Conservation (phyloP, 495 filamentous ascomycete genomes). For the Penicillium cinerascens region DNA sequence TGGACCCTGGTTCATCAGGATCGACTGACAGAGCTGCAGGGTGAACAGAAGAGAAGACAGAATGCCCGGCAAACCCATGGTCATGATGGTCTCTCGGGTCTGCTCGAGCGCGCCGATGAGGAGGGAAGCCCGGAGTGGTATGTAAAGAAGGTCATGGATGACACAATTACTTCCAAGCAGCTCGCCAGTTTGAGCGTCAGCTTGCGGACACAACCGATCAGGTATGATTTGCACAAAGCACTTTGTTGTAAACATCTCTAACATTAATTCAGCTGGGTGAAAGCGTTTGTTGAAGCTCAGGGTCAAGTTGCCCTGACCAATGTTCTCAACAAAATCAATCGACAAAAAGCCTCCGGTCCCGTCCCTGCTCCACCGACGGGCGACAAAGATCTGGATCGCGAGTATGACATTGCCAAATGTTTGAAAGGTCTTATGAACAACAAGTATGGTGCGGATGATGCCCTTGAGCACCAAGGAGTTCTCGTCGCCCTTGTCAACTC, state of each 20-base stretch:
- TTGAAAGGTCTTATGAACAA: slow-evolving; percentile 98
- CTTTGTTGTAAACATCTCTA: not conserved
- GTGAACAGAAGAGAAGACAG: slow-evolving; percentile 82
- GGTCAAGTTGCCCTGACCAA: slow-evolving; percentile 96
- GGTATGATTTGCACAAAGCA: slow-evolving; percentile 35
- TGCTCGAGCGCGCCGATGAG: slow-evolving; percentile 76
- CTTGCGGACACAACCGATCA: slow-evolving; percentile 91
- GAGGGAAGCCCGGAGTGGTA: slow-evolving; percentile 98
- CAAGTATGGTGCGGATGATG: slow-evolving; percentile 97
- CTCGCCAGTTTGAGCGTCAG: slow-evolving; percentile 89
- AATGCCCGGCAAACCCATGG: slow-evolving; percentile 63
- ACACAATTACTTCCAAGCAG: slow-evolving; percentile 86
- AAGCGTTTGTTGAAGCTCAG: slow-evolving; percentile 93
- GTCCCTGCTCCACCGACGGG: slow-evolving; percentile 59
- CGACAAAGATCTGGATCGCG: slow-evolving; percentile 86
- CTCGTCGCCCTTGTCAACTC: slow-evolving; percentile 85
- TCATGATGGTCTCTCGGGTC: slow-evolving; percentile 58
- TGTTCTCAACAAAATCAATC: slow-evolving; percentile 87
- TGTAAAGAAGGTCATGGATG: slow-evolving; percentile 94
- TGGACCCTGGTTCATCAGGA: slow-evolving; percentile 98
- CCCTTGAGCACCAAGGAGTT: slow-evolving; percentile 84
- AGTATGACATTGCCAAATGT: slow-evolving; percentile 98
- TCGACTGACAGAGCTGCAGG: slow-evolving; percentile 86
- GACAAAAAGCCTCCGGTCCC: slow-evolving; percentile 72
- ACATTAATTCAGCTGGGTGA: slow-evolving; percentile 68